Evolutionary conservation across 768 basidiomycete genomes (phyloP).

Genomic region (Suillus americanus): DNA sequence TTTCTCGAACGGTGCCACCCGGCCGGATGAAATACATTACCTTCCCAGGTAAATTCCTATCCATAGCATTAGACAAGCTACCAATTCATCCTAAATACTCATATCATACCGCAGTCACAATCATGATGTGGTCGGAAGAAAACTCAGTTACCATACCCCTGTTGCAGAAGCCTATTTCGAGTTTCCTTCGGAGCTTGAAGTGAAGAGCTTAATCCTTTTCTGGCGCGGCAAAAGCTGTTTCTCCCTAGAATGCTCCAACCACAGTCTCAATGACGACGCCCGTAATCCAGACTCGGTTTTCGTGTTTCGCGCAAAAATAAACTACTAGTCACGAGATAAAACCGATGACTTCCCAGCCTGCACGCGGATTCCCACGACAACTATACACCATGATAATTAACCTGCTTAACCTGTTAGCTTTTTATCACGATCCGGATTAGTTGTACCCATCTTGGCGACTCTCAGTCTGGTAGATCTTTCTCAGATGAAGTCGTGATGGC

Average conservation of each 20-base stretch:
- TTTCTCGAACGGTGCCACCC: background rate
- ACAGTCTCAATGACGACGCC: background rate
- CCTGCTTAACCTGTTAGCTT: background rate
- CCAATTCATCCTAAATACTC: background rate
- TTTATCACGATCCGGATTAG: background rate
- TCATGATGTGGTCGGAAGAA: background rate
- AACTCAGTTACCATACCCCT: background rate
- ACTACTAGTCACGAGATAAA: background rate
- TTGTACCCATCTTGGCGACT: background rate
- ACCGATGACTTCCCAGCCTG: background rate
- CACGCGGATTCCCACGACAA: background rate
- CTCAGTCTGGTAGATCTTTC: slow-evolving; percentile 1
- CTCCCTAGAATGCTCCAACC: background rate
- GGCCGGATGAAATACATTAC: too few relatives aligned
- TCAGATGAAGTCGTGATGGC: background rate
- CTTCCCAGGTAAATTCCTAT: background rate
- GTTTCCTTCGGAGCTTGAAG: slow-evolving; percentile 1
- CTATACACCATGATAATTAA: background rate
- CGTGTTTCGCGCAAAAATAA: background rate
- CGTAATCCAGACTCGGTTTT: background rate
- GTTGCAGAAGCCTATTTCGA: slow-evolving; percentile 1
- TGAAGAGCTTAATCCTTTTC: background rate
- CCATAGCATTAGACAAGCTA: background rate
- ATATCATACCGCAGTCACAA: background rate
- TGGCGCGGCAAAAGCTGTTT: background rate